These are phyloP conservation scores for Monosporascus sp. DNA, from an alignment of 2,329 filamentous ascomycete genomes.

Conservation along the genomic window DNA sequence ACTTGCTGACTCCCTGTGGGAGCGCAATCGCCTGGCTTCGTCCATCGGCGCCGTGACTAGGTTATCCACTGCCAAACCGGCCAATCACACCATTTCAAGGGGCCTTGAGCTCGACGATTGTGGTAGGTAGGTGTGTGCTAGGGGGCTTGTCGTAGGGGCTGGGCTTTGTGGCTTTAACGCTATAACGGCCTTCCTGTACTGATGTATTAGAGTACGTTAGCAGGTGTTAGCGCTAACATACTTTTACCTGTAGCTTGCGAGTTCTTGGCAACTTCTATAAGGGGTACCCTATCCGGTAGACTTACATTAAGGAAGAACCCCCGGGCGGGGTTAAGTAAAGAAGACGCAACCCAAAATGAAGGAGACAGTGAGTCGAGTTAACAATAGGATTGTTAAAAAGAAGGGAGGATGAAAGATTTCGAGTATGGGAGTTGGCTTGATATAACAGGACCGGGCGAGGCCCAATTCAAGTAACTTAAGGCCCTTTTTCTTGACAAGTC, in stretches of 20 bases:
- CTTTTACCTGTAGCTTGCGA: too few relatives aligned
- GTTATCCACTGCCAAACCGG: not conserved
- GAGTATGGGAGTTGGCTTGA: not conserved
- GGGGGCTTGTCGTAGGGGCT: not conserved
- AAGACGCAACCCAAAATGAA: not conserved
- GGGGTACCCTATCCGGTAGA: too few relatives aligned
- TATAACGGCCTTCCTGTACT: not conserved
- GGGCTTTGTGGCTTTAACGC: not conserved
- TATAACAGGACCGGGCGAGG: not conserved
- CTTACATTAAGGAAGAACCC: not conserved
- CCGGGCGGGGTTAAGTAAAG: not conserved
- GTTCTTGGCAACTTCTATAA: too few relatives aligned
- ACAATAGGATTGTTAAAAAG: not conserved
- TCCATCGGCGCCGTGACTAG: not conserved
- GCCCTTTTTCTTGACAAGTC: too few relatives aligned
- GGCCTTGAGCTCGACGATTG: not conserved
- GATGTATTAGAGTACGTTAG: too few relatives aligned
- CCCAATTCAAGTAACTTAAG: not conserved
- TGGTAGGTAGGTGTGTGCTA: not conserved
- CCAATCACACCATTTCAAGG: not conserved
- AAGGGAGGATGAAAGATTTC: not conserved
- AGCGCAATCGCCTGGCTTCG: not conserved
- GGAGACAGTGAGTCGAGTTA: not conserved
- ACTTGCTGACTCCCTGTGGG: not conserved
- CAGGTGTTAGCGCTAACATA: too few relatives aligned